These are phyloP conservation scores for Debaryomyces udenii DNA, from an alignment of 1,139 yeast genomes.

Conservation along the genomic window DNA sequence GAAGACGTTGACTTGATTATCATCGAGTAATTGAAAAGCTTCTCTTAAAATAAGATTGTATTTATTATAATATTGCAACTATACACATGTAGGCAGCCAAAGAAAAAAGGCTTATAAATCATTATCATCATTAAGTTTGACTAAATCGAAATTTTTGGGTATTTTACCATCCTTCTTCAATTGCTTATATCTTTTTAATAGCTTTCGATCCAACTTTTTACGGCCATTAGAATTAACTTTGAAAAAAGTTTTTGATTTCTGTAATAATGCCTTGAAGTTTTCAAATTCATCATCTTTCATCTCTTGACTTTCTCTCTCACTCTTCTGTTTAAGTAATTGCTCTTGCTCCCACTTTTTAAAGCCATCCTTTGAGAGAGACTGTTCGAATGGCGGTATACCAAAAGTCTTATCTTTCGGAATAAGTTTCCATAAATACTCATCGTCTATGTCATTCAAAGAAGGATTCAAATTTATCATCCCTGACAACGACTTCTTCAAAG, in stretches of 20 bases:
- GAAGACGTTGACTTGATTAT: slow-evolving; percentile 52
- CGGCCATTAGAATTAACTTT: slow-evolving; percentile 25
- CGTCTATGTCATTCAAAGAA: slow-evolving; percentile 39
- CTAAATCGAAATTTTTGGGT: slow-evolving; percentile 15
- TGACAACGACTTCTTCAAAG: slow-evolving; percentile 42
- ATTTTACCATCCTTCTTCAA: slow-evolving; percentile 29
- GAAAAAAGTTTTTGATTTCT: slow-evolving; percentile 27
- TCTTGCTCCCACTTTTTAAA: slow-evolving; percentile 44
- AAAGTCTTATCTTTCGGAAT: slow-evolving; percentile 40
- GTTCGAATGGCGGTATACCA: slow-evolving; percentile 42
- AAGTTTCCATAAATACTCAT: slow-evolving; percentile 45
- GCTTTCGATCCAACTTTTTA: slow-evolving; percentile 34
- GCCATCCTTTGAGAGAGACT: slow-evolving; percentile 25
- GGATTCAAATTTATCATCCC: slow-evolving; percentile 46
- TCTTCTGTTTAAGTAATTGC: slow-evolving; percentile 23
- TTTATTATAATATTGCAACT: slow-evolving; percentile 4
- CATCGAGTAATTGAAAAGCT: slow-evolving; percentile 36
- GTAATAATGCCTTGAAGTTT: slow-evolving; percentile 25
- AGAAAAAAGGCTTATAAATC: slow-evolving; percentile 10
- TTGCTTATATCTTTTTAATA: slow-evolving; percentile 32
- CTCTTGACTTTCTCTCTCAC: slow-evolving; percentile 22
- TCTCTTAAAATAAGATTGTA: background rate
- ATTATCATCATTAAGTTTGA: slow-evolving; percentile 13
- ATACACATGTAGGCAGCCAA: slow-evolving; percentile 4
- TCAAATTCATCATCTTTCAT: slow-evolving; percentile 23